A percentile compares a stretch with the other conserved stretches of the same genome.
Evolutionary conservation across 2,329 filamentous ascomycete species (phyloP).

Genomic region (Paracamarosporium sp.): DNA sequence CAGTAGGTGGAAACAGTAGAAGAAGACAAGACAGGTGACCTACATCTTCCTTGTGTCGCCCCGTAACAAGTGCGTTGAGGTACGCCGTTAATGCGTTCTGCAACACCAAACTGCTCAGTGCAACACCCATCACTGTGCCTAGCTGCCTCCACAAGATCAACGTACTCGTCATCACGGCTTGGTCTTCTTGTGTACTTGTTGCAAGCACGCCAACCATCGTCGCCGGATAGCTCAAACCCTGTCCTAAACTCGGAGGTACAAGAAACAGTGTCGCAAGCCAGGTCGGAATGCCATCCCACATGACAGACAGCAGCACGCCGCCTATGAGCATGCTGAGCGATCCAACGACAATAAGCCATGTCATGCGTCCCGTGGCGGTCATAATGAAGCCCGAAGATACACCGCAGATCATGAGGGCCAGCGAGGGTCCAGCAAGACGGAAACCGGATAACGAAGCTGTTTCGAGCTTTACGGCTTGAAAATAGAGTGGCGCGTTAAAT

Average conservation of each 20-base stretch:
- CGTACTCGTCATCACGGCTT: conserved; percentile 66
- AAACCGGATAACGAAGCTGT: conserved; percentile 75
- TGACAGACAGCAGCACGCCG: conserved; percentile 38
- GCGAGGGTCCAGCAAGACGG: conserved; percentile 69
- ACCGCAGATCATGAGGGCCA: conserved; percentile 53
- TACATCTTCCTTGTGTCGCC: conserved; percentile 62
- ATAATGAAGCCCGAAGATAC: conserved; percentile 53
- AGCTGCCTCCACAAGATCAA: conserved; percentile 75
- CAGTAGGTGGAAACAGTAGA: neutral
- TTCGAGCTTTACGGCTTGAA: conserved; percentile 56
- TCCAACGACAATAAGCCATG: conserved; percentile 49
- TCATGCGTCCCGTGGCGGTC: conserved; percentile 52
- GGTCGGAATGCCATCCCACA: conserved; percentile 48
- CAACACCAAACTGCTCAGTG: conserved; percentile 72
- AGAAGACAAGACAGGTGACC: conserved; percentile 1
- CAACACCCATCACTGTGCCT: conserved; percentile 76
- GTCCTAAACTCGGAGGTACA: conserved; percentile 48
- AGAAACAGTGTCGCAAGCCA: conserved; percentile 52
- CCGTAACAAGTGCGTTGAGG: conserved; percentile 65
- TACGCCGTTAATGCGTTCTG: conserved; percentile 73
- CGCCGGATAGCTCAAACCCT: conserved; percentile 52
- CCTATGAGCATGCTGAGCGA: conserved; percentile 47
- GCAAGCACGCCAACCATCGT: conserved; percentile 51
- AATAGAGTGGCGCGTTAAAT: conserved; percentile 77
- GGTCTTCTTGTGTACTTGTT: conserved; percentile 51